These are phyloP conservation scores for Penicillium brevicompactum DNA, from an alignment of 2,329 filamentous ascomycete species.

Conservation along the genomic window DNA sequence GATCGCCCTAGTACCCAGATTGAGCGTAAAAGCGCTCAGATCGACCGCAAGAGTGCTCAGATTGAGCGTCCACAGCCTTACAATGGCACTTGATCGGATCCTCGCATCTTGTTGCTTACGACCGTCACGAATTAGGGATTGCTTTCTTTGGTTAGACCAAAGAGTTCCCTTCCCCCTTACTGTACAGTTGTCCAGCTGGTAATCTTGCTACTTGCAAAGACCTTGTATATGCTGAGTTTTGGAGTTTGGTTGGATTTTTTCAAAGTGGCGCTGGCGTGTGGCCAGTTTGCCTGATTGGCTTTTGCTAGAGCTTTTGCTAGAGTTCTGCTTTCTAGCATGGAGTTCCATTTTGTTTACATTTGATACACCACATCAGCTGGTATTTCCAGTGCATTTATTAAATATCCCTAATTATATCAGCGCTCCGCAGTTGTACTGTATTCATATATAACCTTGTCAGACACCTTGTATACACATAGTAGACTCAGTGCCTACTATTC, in stretches of 20 bases:
- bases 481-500: too few relatives aligned
- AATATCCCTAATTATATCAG: too few relatives aligned
- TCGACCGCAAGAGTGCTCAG: constrained; percentile 20
- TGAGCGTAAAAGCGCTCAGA: constrained; percentile 21
- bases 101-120: constrained; percentile 11
- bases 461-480: too few relatives aligned
- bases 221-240: constrained; percentile 1
- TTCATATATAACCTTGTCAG: too few relatives aligned
- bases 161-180: not conserved
- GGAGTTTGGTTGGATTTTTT: constrained; percentile 7
- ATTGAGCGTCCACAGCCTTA: constrained; percentile 17
- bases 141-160: constrained; percentile 1
- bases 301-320: not conserved
- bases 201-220: not conserved
- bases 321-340: not conserved
- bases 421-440: too few relatives aligned
- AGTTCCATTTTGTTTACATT: not conserved
- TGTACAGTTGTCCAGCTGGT: constrained; percentile 16
- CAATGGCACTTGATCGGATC: constrained; percentile 15
- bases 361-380: not conserved
- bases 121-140: constrained; percentile 15
- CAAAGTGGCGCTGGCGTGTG: not conserved
- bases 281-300: not conserved
- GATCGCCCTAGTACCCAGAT: constrained; percentile 29
- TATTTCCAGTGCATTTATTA: not conserved